Evolutionary conservation across 2,329 filamentous ascomycete species (phyloP), one percentile per base, ranked within the genome.

Genomic region (Colletotrichum tropicicola): DNA sequence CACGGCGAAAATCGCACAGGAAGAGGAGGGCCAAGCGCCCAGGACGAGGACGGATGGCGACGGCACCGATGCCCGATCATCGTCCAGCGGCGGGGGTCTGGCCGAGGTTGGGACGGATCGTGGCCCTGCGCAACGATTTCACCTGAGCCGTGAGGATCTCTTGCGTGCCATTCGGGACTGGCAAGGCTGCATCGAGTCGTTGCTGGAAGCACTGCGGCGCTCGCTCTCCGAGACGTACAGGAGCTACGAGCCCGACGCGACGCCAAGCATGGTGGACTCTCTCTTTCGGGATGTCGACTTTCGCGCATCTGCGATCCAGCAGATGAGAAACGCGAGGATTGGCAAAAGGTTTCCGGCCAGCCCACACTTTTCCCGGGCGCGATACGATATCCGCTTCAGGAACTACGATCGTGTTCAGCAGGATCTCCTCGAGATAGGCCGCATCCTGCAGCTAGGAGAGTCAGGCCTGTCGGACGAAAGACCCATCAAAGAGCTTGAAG

Each of bases 311-410:
- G 74, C 79, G 1, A 81, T 85, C 5, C 71, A 77, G 47, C 75
- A 78, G 47, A 84, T 84, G 82, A 78, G 82, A 64, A 82, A 81
- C 59, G 75, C 77, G 3, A 82, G 79, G 62, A 74, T 83, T 13
- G 79, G 77, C 30, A 74, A 77, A 54, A 76, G 81, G 45, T 74
- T 79, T 68, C 82, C 80, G 4, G 79, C n/a, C n/a, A n/a, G n/a
- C n/a, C n/a, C n/a, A n/a, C n/a, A 82, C 52, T 59, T 80, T 74
- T 79, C 83, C 70, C 76, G 53, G 28, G 53, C 77, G 44, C 63
- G 78, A 70, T 85, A 83, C 60, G 81, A 82, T 64, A 79, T 83
- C 43, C 78, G 82, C 1, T 84, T 84, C 48, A 74, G 79, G 25
- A 81, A 83, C 57, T 84, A 80, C 59, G 82, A 85, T 47, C 76